These are phyloP conservation scores for Coelastrella sp. DNA, from an alignment of 139 green algal genomes.

Conservation along the genomic window DNA sequence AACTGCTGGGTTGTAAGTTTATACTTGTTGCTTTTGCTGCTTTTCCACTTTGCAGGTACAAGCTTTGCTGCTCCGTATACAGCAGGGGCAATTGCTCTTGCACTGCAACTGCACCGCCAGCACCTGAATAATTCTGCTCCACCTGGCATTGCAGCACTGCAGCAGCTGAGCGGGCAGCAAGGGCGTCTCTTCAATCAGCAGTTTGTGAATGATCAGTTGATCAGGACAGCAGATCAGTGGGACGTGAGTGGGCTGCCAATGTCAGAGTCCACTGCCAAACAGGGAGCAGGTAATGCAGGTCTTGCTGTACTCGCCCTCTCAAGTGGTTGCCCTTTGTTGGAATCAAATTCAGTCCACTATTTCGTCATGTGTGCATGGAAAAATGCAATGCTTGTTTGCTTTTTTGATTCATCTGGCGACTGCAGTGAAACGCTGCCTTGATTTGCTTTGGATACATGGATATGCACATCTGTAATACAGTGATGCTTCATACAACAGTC, in stretches of 20 bases:
- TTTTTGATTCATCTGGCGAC: too few species aligned
- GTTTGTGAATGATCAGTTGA: neutral
- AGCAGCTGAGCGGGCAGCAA: neutral
- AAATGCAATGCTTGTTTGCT: too few species aligned
- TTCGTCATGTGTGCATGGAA: too few species aligned
- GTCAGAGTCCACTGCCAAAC: slow-evolving; percentile 8
- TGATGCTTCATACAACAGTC: too few species aligned
- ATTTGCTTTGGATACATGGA: too few species aligned
- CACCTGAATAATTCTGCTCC: neutral
- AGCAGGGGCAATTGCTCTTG: slow-evolving; percentile 1
- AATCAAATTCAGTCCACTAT: too few species aligned
- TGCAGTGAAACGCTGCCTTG: too few species aligned
- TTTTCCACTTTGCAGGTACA: neutral
- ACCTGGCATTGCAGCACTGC: slow-evolving; percentile 1
- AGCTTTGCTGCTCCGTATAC: slow-evolving; percentile 21
- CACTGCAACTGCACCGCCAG: slow-evolving; percentile 9
- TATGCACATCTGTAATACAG: too few species aligned
- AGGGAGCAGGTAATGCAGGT: slow-evolving; percentile 3
- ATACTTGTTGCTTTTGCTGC: neutral
- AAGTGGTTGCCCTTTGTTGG: too few species aligned
- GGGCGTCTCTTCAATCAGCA: neutral
- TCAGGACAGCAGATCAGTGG: neutral
- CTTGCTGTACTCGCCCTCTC: too few species aligned
- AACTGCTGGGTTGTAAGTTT: too few species aligned
- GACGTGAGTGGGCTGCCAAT: neutral